Base-by-base conservation (phyloP, 345 rosid genomes). In the Eutrema yunnanense region DNA sequence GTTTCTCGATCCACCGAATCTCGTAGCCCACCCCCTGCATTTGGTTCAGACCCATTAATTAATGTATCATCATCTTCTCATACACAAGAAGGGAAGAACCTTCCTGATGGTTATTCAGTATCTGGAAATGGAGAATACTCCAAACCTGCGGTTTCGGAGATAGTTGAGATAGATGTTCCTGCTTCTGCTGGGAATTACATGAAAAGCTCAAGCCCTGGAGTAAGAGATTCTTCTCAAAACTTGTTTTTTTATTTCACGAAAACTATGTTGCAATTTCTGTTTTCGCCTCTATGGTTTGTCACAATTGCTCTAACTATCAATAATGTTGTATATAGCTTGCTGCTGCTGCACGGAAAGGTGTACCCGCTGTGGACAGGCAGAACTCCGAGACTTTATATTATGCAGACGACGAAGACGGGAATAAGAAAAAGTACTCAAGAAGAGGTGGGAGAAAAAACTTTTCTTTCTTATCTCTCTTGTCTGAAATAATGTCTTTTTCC, bases 361-460 rank as follows among this genome's bases (percentile, higher is more conserved):
- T 88, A 62, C 62, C 82, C 32, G 82, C 83, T 53, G 86, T 80
- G 61, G 99, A 96, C 51, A 79, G 88, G 77, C 94, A 92, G 81
- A 88, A 81, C 81, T 87, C 98, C 2, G 97, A 88, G 82, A 81
- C 79, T 36, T 77, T 86, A 69, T 86, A 88, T 83, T 90, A 83
- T 83, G 96, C 94, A 1, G 99, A 95, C 55, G 99, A 92, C 77
- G 99, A 95, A 87, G 99, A 95, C 58, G 94, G 84, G 34, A 86
- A 87, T 67, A 85, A 52, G 43, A 92, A 87, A 65, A 92, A 95
- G 84, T 95, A 95, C 78, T 82, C 78, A 74, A 83, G 96, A 77
- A 92, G 99, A 74, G 99, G 99, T 92, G 59, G 64, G 84, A 72
- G 52, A 48, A 53, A 51, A 61, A 52, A 40, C 41, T 6, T 46